A percentile compares a stretch with the other conserved stretches of the same genome.
phyloP scores from a whole-genome alignment of 805 yeast species.

The Spathaspora passalidarum region DNA sequence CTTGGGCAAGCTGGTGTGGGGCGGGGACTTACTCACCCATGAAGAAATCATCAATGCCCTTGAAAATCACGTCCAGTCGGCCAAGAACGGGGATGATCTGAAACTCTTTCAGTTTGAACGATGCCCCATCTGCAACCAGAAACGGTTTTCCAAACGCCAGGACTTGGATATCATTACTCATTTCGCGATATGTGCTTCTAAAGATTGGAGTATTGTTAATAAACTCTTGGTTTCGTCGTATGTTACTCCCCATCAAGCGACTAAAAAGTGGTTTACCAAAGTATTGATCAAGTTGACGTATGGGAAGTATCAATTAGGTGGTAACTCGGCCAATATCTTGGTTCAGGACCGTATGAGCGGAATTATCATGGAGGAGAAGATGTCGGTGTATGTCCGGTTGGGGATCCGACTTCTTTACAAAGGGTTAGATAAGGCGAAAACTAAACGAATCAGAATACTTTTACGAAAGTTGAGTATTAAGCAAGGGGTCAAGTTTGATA shows the following conservation, averaged over 20 bases:
- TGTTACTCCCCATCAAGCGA: conserved; percentile 78
- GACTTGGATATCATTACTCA: conserved; percentile 79
- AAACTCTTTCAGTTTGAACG: conserved; percentile 58
- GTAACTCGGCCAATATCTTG: conserved; percentile 87
- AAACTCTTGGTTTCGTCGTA: conserved; percentile 63
- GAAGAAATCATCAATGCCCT: conserved; percentile 47
- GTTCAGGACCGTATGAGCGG: conserved; percentile 93
- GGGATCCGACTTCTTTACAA: conserved; percentile 84
- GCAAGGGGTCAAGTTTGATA: conserved; percentile 84
- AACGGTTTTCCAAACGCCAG: conserved; percentile 49
- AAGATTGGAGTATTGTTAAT: conserved; percentile 69
- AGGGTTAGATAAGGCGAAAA: conserved; percentile 62
- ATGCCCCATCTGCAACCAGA: conserved; percentile 79
- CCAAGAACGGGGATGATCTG: conserved; percentile 16
- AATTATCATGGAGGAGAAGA: conserved; percentile 85
- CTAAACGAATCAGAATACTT: conserved; percentile 56
- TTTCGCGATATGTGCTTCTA: conserved; percentile 79
- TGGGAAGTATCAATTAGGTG: conserved; percentile 83
- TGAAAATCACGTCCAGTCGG: conserved; percentile 33
- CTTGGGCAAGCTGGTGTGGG: conserved; percentile 47
- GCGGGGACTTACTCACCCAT: conserved; percentile 47
- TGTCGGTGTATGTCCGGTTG: conserved; percentile 81
- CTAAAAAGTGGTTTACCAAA: conserved; percentile 85
- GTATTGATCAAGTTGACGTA: conserved; percentile 79
- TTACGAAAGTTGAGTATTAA: conserved; percentile 65